Conservation (phyloP, 331 rosid genomes). For the Quercus tomentella region DNA sequence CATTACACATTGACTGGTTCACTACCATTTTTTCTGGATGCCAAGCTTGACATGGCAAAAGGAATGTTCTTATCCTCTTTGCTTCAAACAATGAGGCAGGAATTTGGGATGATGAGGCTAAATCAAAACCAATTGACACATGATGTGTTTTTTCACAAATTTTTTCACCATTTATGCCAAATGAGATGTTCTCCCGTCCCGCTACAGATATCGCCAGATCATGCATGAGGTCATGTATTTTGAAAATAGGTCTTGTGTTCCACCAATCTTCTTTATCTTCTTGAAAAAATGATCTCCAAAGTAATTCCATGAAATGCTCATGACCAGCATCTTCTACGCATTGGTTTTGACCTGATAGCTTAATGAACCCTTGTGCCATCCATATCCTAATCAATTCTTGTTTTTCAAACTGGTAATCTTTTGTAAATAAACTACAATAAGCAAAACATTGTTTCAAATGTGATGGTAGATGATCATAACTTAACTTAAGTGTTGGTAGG, state of each 20-base stretch:
- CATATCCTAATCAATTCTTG: neutral
- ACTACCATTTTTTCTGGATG: neutral
- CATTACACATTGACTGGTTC: too few species aligned
- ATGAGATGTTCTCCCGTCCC: neutral
- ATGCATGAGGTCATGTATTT: neutral
- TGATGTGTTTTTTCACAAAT: neutral
- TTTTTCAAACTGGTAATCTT: neutral
- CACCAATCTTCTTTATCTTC: neutral
- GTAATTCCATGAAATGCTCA: neutral
- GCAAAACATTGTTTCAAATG: neutral
- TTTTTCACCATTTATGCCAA: neutral
- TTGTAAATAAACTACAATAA: neutral
- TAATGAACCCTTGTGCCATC: conserved; percentile 28
- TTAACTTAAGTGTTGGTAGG: neutral
- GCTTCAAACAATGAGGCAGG: neutral
- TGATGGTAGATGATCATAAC: neutral
- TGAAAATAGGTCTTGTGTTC: neutral
- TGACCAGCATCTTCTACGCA: conserved; percentile 8
- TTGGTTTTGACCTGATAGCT: neutral
- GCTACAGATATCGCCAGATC: conserved; percentile 2
- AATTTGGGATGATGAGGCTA: neutral
- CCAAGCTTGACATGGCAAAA: neutral
- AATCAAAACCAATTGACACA: neutral
- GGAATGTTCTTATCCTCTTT: neutral
- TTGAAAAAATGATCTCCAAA: conserved; percentile 18